A percentile compares a stretch with the other conserved stretches of the same genome.
phyloP scores from a whole-genome alignment of 345 rosid species.

The Barbarea vulgaris region DNA sequence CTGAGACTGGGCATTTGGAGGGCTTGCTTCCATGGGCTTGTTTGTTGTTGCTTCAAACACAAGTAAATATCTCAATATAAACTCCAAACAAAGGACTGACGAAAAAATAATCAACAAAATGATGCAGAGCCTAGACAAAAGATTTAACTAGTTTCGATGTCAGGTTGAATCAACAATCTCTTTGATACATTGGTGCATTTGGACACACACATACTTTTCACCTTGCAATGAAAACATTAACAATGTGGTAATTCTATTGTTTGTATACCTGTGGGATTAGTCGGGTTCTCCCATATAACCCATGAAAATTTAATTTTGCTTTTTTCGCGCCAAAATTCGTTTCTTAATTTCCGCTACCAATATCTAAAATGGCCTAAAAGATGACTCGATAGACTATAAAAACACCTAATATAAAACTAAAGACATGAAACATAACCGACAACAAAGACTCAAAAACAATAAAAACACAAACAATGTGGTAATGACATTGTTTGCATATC shows the following conservation, averaged over 20 bases:
- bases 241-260: neutral
- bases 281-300: neutral
- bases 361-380: neutral
- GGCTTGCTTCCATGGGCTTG: slow-evolving; percentile 53
- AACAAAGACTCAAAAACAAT: neutral
- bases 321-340: neutral
- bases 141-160: neutral
- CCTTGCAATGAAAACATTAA: neutral
- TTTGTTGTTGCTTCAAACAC: slow-evolving; percentile 48
- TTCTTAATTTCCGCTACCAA: neutral
- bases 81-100: neutral
- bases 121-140: neutral
- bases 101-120: neutral
- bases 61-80: slow-evolving; percentile 4
- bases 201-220: neutral
- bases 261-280: too few relatives aligned
- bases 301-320: neutral
- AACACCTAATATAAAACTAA: neutral
- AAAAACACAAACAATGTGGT: slow-evolving; percentile 3
- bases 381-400: neutral
- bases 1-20: slow-evolving; percentile 43
- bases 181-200: neutral
- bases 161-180: neutral
- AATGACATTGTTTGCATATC: neutral
- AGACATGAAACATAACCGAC: neutral